Evolutionary conservation across 306 rosid genomes (phyloP).

Genomic region (Dryas alaskensis): DNA sequence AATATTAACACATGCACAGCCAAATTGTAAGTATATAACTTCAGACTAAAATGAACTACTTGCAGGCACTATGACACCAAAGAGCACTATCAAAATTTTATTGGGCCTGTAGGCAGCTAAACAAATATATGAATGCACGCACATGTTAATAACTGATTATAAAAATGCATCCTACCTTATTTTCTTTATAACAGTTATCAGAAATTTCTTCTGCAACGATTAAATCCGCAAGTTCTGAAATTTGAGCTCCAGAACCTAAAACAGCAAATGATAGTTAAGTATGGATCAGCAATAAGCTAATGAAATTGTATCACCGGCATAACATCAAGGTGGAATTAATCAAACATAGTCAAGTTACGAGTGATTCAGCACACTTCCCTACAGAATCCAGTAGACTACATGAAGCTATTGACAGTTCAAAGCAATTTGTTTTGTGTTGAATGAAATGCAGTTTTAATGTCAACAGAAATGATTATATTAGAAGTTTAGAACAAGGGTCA

Average conservation of each 20-base stretch:
- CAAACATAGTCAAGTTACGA: not conserved
- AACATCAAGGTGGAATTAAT: not conserved
- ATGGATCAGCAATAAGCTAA: slow-evolving; percentile 22
- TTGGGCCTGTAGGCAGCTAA: not conserved
- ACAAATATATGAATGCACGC: not conserved
- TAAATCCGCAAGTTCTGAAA: slow-evolving; percentile 66
- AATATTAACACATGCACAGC: not conserved
- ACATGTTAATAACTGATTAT: not conserved
- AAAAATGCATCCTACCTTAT: slow-evolving; percentile 45
- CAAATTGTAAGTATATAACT: not conserved
- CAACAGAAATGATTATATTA: not conserved
- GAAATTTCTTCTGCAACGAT: slow-evolving; percentile 63
- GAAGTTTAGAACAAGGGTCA: not conserved
- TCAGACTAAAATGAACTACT: not conserved
- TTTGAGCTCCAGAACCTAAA: slow-evolving; percentile 69
- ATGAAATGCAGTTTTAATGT: not conserved
- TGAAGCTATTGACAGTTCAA: not conserved
- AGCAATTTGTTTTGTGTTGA: not conserved
- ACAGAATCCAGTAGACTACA: not conserved
- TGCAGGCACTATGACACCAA: not conserved
- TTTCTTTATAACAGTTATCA: slow-evolving; percentile 33
- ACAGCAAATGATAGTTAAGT: slow-evolving; percentile 23
- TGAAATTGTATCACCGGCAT: not conserved
- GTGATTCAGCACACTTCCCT: not conserved
- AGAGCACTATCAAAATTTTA: not conserved